Evolutionary conservation across 2,329 filamentous ascomycete species (phyloP), one percentile per base, ranked within the genome.

Genomic region (Xylariaceae sp.): DNA sequence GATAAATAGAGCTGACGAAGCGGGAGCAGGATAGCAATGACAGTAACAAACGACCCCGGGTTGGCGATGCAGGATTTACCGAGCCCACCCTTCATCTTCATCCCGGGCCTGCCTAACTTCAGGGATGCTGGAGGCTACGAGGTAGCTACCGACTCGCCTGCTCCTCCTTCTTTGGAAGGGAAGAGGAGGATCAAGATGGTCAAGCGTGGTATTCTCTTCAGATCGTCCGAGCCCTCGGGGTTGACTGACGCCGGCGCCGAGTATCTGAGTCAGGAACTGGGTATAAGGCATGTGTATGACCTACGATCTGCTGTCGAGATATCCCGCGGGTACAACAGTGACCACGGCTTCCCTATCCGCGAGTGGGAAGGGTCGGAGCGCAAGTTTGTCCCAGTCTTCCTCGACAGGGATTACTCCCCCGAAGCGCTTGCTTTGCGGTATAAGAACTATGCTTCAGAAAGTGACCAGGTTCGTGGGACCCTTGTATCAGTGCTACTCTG

Each of bases 81-180:
- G 4, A 59, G 53, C 3, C 69, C 70, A 12, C 73, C 73, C 8
- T 78, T 77, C 51, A 51, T 70, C 41, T 40, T 55, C 37, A 64
- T 83, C 23, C 62, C 69, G 2, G 81, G 81, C 14, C 68, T 86
- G 24, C 68, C 67, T 46, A 87, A 88, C 62, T 80, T 87, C 56
- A 73, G 83, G 38, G 81, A 85, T 55, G 64, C 83, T 17, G 81
- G 80, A 46, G 78, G 78, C 31, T 77, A 80, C 47, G 64, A 70
- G 8, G 55, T 75, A 31, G 41, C 59, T 17, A 51, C 15, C 54
- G 37, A 40, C 21, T 43, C 38, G 30, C 29, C 43, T 5, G 15
- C 8, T 52, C 39, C 36, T 6, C 11, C 27, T 18, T 31, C 33
- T 13, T 2, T 32, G 2, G 31, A 36, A 14, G 40, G 41, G 18